phyloP scores from a whole-genome alignment of 495 filamentous ascomycete species.

The Parathielavia hyrcaniae region DNA sequence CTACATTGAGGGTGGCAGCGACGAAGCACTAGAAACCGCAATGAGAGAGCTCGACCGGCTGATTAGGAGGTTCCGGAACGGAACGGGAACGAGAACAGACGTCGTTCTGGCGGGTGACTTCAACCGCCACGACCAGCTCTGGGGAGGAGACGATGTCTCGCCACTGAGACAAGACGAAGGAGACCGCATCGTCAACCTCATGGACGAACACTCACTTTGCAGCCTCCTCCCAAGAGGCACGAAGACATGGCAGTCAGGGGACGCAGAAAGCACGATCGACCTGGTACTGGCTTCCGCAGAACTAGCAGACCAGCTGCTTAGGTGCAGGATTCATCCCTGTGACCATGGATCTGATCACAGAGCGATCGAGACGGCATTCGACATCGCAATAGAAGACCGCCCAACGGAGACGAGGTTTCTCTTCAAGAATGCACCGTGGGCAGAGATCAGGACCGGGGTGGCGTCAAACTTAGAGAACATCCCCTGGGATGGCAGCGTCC shows the following conservation, averaged over 20 bases:
- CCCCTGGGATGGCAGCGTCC: neutral
- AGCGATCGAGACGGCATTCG: neutral
- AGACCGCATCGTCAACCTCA: conserved; percentile 23
- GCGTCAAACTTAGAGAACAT: neutral
- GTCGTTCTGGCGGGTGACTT: neutral
- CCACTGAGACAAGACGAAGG: conserved; percentile 11
- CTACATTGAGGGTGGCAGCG: no score
- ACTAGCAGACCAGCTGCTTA: no score
- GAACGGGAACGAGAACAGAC: neutral
- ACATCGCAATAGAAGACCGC: neutral
- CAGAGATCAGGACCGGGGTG: neutral
- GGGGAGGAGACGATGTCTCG: conserved; percentile 10
- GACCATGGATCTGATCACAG: neutral
- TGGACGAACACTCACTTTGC: conserved; percentile 12
- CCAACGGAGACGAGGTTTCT: no score
- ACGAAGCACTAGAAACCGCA: no score
- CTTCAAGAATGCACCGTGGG: neutral
- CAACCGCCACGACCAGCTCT: neutral
- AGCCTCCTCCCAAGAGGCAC: neutral
- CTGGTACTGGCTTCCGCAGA: neutral
- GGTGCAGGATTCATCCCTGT: neutral
- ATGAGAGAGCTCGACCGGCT: no score
- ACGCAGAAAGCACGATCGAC: neutral
- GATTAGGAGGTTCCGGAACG: neutral
- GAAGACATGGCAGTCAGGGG: no score